These are phyloP conservation scores for Aspergillus ochraceus DNA, from an alignment of 2,329 filamentous ascomycete species.

Conservation along the genomic window DNA sequence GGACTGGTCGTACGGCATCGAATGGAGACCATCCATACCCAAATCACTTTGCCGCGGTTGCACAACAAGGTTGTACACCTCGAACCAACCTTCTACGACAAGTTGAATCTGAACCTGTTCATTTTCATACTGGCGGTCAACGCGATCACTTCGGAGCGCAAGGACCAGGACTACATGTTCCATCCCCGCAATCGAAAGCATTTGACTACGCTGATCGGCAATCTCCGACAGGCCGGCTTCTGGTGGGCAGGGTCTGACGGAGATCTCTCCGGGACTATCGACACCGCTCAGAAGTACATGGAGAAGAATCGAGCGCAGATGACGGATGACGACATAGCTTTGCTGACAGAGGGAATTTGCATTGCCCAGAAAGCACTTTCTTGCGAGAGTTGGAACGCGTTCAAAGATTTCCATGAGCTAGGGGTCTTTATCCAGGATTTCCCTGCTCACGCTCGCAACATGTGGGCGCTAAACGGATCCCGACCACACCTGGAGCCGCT, in stretches of 20 bases:
- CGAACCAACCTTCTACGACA: conserved; percentile 82
- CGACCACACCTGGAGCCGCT: conserved; percentile 45
- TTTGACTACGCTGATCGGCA: conserved; percentile 69
- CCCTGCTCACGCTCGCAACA: conserved; percentile 57
- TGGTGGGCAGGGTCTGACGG: conserved; percentile 76
- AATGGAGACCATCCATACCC: conserved; percentile 65
- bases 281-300: conserved; percentile 69
- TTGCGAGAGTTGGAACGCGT: conserved; percentile 65
- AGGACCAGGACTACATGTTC: conserved; percentile 85
- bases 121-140: conserved; percentile 82
- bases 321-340: conserved; percentile 57
- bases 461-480: conserved; percentile 66
- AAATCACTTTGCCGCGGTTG: conserved; percentile 69
- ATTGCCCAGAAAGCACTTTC: conserved; percentile 61
- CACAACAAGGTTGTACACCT: conserved; percentile 71
- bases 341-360: conserved; percentile 65
- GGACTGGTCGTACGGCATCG: conserved; percentile 79
- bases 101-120: conserved; percentile 79
- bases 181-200: conserved; percentile 70
- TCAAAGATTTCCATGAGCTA: conserved; percentile 73
- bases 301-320: conserved; percentile 61
- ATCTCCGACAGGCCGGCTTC: conserved; percentile 80
- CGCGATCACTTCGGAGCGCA: conserved; percentile 80
- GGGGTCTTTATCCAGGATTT: conserved; percentile 71
- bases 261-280: conserved; percentile 64